phyloP scores from a whole-genome alignment of 805 yeast genomes.

The Lipomyces sp. region DNA sequence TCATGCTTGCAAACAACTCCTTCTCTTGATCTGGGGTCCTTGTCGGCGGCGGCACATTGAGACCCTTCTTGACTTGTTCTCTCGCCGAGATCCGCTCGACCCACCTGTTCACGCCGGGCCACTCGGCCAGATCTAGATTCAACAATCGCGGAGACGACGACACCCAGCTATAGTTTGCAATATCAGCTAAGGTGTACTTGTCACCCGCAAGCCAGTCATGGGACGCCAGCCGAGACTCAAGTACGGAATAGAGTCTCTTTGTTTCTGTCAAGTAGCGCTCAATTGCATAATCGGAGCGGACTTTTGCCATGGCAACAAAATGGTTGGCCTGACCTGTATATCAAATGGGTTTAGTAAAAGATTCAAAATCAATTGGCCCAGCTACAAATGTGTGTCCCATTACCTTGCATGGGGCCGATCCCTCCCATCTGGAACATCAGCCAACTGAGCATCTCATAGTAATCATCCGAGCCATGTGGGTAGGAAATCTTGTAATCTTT shows the following conservation, averaged over 20 bases:
- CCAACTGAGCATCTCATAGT: conserved; percentile 47
- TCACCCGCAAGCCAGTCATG: conserved; percentile 60
- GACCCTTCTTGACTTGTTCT: conserved; percentile 63
- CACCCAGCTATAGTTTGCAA: conserved; percentile 27
- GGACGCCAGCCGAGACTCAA: conserved; percentile 53
- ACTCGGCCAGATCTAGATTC: conserved; percentile 39
- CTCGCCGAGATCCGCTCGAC: conserved; percentile 88
- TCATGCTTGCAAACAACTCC: neutral
- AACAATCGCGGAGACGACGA: conserved; percentile 11
- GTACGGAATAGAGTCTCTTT: conserved; percentile 58
- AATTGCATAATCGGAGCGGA: conserved; percentile 51
- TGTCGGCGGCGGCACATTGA: conserved; percentile 36
- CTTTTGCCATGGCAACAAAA: conserved; percentile 43
- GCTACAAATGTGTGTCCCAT: conserved; percentile 34
- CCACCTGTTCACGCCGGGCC: conserved; percentile 83
- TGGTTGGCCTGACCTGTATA: conserved; percentile 61
- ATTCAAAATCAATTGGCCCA: neutral
- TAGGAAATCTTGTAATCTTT: conserved; percentile 53
- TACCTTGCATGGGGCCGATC: conserved; percentile 57
- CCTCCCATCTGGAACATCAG: conserved; percentile 34
- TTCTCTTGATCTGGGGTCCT: neutral
- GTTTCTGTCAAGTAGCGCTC: conserved; percentile 59
- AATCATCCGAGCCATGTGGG: conserved; percentile 48
- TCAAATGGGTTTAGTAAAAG: neutral
- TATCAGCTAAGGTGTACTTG: conserved; percentile 58